Evolutionary conservation across 768 basidiomycete genomes (phyloP).

Genomic region (Cytidiella melzeri): DNA sequence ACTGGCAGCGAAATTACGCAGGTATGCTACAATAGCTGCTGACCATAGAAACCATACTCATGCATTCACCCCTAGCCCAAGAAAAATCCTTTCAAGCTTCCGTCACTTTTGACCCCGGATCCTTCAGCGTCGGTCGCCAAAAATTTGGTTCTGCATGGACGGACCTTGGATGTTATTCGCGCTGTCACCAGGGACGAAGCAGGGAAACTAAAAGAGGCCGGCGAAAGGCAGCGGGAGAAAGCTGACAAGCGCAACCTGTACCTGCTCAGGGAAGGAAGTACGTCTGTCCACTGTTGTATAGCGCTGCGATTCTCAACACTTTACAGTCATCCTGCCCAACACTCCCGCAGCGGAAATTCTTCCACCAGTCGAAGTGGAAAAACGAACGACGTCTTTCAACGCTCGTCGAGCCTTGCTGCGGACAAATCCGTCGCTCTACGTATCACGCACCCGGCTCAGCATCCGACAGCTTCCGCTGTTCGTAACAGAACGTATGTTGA

Average conservation of each 20-base stretch:
- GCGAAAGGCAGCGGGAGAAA: slow-evolving; percentile 79
- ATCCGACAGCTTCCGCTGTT: slow-evolving; percentile 90
- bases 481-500: slow-evolving; percentile 84
- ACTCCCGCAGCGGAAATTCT: slow-evolving; percentile 72
- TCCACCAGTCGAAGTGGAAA: slow-evolving; percentile 72
- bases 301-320: neutral
- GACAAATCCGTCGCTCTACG: slow-evolving; percentile 89
- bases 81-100: slow-evolving; percentile 82
- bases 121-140: slow-evolving; percentile 81
- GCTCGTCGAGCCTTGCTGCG: slow-evolving; percentile 78
- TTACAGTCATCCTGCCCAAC: slow-evolving; percentile 82
- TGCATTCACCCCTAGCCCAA: slow-evolving; percentile 34
- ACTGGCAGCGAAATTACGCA: slow-evolving; percentile 35
- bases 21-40: slow-evolving; percentile 7
- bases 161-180: slow-evolving; percentile 84
- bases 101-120: slow-evolving; percentile 90
- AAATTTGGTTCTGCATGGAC: slow-evolving; percentile 83
- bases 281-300: slow-evolving; percentile 21
- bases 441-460: slow-evolving; percentile 91
- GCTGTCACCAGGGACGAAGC: slow-evolving; percentile 92
- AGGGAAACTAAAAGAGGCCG: slow-evolving; percentile 79
- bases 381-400: slow-evolving; percentile 79
- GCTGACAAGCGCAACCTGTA: slow-evolving; percentile 95
- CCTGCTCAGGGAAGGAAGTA: slow-evolving; percentile 92
- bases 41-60: neutral